Evolutionary conservation across 1,284 basidiomycete species (phyloP).

Genomic region (Leucoagaricus sp.): DNA sequence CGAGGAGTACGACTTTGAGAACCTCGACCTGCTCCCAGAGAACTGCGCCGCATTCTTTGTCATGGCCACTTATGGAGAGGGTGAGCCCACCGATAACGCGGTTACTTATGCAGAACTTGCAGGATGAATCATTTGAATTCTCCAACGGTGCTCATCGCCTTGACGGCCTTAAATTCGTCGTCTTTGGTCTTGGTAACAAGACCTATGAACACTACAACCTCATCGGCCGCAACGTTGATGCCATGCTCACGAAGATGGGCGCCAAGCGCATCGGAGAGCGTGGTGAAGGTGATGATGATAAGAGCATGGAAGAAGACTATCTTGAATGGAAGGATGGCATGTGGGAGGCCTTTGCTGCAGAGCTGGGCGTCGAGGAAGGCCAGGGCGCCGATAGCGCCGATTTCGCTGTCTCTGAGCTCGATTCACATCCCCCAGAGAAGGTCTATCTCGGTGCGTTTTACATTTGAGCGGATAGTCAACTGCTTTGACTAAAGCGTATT

Average conservation of each 20-base stretch:
- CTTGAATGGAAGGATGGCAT: constrained; percentile 99
- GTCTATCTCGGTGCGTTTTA: constrained; percentile 78
- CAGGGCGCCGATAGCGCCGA: constrained; percentile 95
- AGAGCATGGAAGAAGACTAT: constrained; percentile 99
- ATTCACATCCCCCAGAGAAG: constrained; percentile 76
- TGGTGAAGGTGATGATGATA: constrained; percentile 98
- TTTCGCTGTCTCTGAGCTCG: constrained; percentile 87
- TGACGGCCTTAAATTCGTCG: constrained; percentile 90
- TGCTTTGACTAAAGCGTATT: constrained; percentile 8
- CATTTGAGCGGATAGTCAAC: not conserved
- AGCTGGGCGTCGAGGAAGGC: constrained; percentile 92
- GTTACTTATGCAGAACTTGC: constrained; percentile 91
- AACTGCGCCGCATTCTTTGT: constrained; percentile 91
- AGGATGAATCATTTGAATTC: constrained; percentile 87
- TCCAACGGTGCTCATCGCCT: constrained; percentile 78
- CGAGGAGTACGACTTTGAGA: constrained; percentile 97
- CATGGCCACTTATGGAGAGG: constrained; percentile 98
- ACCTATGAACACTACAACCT: constrained; percentile 97
- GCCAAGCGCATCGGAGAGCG: constrained; percentile 86
- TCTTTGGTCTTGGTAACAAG: constrained; percentile 94
- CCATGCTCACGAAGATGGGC: constrained; percentile 76
- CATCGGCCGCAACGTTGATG: constrained; percentile 83
- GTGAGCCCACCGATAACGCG: constrained; percentile 99
- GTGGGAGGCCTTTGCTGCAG: constrained; percentile 86
- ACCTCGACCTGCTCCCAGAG: constrained; percentile 88